Evolutionary conservation across 495 filamentous ascomycete genomes (phyloP).

Genomic region (Aspergillus egyptiacus): DNA sequence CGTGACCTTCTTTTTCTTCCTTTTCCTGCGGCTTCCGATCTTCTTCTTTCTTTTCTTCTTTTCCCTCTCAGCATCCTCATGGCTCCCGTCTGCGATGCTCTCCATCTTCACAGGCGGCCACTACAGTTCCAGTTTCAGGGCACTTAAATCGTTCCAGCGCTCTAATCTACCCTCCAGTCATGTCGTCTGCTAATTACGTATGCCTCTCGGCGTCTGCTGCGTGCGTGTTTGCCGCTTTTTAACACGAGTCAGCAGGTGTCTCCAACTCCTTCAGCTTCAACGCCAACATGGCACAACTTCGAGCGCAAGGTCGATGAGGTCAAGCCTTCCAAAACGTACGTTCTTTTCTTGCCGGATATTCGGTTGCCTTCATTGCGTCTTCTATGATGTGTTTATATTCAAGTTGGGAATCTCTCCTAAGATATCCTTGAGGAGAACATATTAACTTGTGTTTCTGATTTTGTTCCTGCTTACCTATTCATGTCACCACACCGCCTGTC

Average conservation of each 20-base stretch:
- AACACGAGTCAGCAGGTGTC: slow-evolving; percentile 52
- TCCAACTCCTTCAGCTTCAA: slow-evolving; percentile 58
- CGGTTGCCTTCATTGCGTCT: slow-evolving; percentile 13
- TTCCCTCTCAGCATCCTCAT: slow-evolving; percentile 22
- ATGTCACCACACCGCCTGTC: not conserved
- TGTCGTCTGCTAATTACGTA: slow-evolving; percentile 42
- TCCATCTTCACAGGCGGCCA: slow-evolving; percentile 28
- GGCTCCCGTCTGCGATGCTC: slow-evolving; percentile 27
- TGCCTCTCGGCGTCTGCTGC: slow-evolving; percentile 34
- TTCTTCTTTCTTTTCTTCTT: slow-evolving; percentile 17
- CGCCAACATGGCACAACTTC: slow-evolving; percentile 64
- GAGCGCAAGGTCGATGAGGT: slow-evolving; percentile 78
- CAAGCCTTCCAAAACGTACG: slow-evolving; percentile 86
- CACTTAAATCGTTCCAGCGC: slow-evolving; percentile 11
- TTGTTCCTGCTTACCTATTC: slow-evolving; percentile 9
- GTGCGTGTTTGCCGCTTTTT: slow-evolving; percentile 35
- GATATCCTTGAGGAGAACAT: slow-evolving; percentile 77
- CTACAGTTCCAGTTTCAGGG: slow-evolving; percentile 7
- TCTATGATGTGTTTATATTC: slow-evolving; percentile 74
- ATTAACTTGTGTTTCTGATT: slow-evolving; percentile 69
- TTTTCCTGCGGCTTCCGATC: slow-evolving; percentile 9
- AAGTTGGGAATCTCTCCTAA: slow-evolving; percentile 99
- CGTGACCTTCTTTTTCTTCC: slow-evolving; percentile 14
- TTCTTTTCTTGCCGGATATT: slow-evolving; percentile 11
- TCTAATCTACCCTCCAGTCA: slow-evolving; percentile 14